Conservation (phyloP, 768 basidiomycete genomes). For the Phanerochaete carnosa region DNA sequence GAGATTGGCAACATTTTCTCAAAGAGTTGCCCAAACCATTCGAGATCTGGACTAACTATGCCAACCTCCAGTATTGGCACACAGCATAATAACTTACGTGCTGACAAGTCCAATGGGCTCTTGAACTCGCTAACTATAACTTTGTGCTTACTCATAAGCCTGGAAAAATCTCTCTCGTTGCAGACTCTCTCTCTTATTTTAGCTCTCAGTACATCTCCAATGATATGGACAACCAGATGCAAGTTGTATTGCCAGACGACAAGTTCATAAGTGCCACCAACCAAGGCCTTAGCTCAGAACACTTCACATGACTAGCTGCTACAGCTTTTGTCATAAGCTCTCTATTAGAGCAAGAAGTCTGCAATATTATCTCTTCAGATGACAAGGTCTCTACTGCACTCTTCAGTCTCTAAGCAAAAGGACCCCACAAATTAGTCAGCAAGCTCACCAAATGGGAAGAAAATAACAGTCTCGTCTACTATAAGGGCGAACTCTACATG, state of each 20-base stretch:
- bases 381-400: not conserved
- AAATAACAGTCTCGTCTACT: not conserved
- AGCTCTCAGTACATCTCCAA: no score
- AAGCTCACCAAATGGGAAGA: not conserved
- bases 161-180: no score
- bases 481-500: not conserved
- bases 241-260: not conserved
- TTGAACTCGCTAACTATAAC: no score
- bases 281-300: not conserved
- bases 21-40: not conserved
- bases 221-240: no score
- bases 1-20: not conserved
- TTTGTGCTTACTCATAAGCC: no score
- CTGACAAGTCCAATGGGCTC: not conserved
- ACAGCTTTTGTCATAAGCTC: no score
- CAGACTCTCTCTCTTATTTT: no score
- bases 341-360: not conserved
- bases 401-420: no score
- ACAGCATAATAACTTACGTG: not conserved
- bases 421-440: not conserved
- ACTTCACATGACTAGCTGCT: not conserved
- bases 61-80: not conserved
- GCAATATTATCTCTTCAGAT: not conserved
- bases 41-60: not conserved
- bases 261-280: not conserved